Evolutionary conservation across 805 yeast species (phyloP), one percentile per base, ranked within the genome.

Genomic region (Candida peoriensis): DNA sequence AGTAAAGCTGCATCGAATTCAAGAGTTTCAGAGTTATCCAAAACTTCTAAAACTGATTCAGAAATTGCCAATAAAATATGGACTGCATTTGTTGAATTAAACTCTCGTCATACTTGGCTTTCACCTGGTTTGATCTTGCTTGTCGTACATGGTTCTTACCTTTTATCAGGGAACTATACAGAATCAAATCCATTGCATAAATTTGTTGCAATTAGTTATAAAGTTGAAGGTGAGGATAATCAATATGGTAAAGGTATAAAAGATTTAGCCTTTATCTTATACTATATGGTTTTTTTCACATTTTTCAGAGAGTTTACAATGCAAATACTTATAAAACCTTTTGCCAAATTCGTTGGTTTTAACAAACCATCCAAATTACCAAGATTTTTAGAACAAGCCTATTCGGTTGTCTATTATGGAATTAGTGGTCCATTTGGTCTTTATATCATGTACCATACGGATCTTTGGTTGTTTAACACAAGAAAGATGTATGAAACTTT

Each of bases 331-430:
- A 73, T 93, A 39, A 70, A 69, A 48, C 97, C 97, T 7, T 42
- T 85, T 23, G 90, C 96, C 2, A 25, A 21, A 8, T 37, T 40
- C 23, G 64, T 58, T 28, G 86, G 86, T 1, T 52, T 86, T 24
- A 64, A 46, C 25, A 58, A 60, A 15, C 37, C 44, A 5, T 67
- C 68, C 15, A 89, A 85, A 58, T 58, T 76, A 28, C 75, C 73
- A 42, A 74, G 99, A 58, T 88, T 90, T 61, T 77, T 86, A 80
- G 99, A 93, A 60, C 99, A 93, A 65, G 72, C 88, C 7, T 93
- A 90, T 56, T 74, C 90, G 2, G 70, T 87, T 48, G 57, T 85
- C 40, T 93, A 93, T 62, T 88, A 81, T 55, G 83, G 89, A 10
- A 43, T 78, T 7, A 68, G 84, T 19, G 94, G 95, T 12, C 94